A percentile compares a stretch with the other conserved stretches of the same genome.
phyloP scores from a whole-genome alignment of 176 grass and related monocot genomes.

The Aegilops sharonensis region DNA sequence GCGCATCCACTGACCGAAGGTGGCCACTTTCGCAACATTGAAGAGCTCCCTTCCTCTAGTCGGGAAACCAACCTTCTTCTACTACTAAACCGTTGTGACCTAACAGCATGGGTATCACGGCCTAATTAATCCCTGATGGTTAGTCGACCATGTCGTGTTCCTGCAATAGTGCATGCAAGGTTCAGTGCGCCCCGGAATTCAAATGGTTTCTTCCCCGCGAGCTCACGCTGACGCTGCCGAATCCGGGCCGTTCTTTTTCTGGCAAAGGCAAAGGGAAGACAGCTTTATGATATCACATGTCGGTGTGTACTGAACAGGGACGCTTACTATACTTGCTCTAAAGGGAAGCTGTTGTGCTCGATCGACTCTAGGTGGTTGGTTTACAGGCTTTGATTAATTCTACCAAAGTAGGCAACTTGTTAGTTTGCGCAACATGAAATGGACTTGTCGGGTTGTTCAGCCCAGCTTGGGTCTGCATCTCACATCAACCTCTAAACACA shows the following conservation, averaged over 20 bases:
- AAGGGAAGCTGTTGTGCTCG: slow-evolving; percentile 12
- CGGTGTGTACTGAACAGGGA: not conserved
- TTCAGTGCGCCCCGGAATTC: not conserved
- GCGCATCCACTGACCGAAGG: not conserved
- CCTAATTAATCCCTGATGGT: not conserved
- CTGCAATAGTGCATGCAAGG: not conserved
- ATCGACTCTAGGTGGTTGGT: not conserved
- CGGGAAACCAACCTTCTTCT: not conserved
- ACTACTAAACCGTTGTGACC: slow-evolving; percentile 1
- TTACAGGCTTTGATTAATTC: not conserved
- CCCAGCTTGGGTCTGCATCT: no score
- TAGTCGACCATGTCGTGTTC: not conserved
- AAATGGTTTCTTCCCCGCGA: not conserved
- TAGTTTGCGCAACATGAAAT: not conserved
- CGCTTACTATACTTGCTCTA: not conserved
- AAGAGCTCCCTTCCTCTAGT: slow-evolving; percentile 1
- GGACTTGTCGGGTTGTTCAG: no score
- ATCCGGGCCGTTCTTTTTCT: slow-evolving; percentile 15
- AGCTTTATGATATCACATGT: slow-evolving; percentile 22
- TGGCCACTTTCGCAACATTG: slow-evolving; percentile 4
- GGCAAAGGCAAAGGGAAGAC: not conserved
- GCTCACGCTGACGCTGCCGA: slow-evolving; percentile 23
- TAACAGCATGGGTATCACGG: not conserved
- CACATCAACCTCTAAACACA: no score
- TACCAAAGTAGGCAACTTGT: slow-evolving; percentile 18